Conservation (phyloP, 345 rosid species). For the Cochlearia excelsa region DNA sequence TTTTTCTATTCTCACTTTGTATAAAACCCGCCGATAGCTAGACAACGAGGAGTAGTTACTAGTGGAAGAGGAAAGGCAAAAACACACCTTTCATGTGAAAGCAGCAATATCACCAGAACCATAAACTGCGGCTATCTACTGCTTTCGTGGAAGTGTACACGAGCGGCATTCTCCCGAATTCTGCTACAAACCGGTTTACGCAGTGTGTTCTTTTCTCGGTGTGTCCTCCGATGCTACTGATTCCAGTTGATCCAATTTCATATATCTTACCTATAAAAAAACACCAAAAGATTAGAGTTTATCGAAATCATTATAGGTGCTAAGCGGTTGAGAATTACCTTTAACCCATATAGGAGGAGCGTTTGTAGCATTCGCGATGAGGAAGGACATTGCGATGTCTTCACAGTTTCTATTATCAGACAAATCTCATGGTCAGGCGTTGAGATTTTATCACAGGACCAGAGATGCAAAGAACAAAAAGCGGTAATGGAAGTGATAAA, state of each 20-base stretch:
- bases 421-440: slow-evolving; percentile 22
- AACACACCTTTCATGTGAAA: slow-evolving; percentile 3
- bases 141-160: slow-evolving; percentile 70
- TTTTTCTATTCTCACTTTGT: not conserved
- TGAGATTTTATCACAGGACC: not conserved
- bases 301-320: not conserved
- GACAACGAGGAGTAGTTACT: slow-evolving; percentile 25
- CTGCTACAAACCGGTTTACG: slow-evolving; percentile 70
- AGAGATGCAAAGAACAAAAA: slow-evolving; percentile 17
- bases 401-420: slow-evolving; percentile 77
- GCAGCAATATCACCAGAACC: slow-evolving; percentile 72
- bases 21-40: slow-evolving; percentile 1
- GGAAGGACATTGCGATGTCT: slow-evolving; percentile 99
- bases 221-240: slow-evolving; percentile 94
- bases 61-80: slow-evolving; percentile 24
- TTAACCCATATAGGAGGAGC: slow-evolving; percentile 95
- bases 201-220: slow-evolving; percentile 67
- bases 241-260: slow-evolving; percentile 95
- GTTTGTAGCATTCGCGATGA: slow-evolving; percentile 83
- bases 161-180: slow-evolving; percentile 82
- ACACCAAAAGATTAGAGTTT: slow-evolving; percentile 13
- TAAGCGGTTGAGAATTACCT: slow-evolving; percentile 48
- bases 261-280: slow-evolving; percentile 64
- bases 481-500: slow-evolving; percentile 10
- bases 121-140: slow-evolving; percentile 58